These are phyloP conservation scores for Tylopilus sp. DNA, from an alignment of 1,284 basidiomycete genomes.

Conservation along the genomic window DNA sequence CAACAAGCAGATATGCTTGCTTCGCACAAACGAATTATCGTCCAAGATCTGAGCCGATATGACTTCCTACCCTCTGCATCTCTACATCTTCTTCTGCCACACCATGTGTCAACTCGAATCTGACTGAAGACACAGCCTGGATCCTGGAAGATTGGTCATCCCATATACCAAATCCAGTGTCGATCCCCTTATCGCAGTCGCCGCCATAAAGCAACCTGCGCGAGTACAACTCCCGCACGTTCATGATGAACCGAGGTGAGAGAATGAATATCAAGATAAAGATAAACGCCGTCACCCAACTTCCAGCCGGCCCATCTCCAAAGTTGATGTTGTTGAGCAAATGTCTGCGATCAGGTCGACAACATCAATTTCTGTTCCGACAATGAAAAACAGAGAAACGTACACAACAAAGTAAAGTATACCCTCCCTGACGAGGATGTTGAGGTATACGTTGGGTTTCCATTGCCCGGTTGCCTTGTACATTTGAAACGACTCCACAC, in stretches of 20 bases:
- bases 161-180: conserved; percentile 19
- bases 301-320: background rate
- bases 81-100: conserved; percentile 2
- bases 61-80: conserved; percentile 3
- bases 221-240: conserved; percentile 14
- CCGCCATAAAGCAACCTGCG: background rate
- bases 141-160: background rate
- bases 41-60: background rate
- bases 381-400: background rate
- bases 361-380: background rate
- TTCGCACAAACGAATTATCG: background rate
- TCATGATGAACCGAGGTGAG: conserved; percentile 25
- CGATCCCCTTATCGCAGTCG: conserved; percentile 4
- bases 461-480: conserved; percentile 15
- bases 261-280: conserved; percentile 13
- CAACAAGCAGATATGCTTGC: no score
- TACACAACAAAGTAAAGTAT: conserved; percentile 14
- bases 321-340: conserved; percentile 17
- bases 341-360: conserved; percentile 8
- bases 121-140: accelerated
- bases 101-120: background rate
- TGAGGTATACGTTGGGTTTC: conserved; percentile 15
- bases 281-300: background rate
- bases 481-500: conserved; percentile 10
- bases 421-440: conserved; percentile 11